Base-by-base conservation (phyloP, 2,329 filamentous ascomycete species). In the Colletotrichum simmondsii region DNA sequence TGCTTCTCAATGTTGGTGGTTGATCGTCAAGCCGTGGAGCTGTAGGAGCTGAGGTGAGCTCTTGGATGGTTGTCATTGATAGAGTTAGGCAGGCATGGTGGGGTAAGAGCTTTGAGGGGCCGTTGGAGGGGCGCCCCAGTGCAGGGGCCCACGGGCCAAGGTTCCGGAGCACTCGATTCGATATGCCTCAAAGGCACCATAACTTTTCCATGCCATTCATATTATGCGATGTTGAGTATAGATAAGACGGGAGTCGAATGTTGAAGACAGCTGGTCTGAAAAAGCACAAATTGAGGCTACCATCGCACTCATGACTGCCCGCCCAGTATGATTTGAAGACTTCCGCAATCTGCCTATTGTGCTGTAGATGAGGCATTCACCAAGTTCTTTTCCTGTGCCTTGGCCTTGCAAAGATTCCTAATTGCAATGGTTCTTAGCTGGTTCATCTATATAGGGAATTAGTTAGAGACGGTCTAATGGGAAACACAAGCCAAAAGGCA, bases 11-110 rank as follows among this genome's bases (percentile, higher is more conserved):
- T 19, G 58, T 28, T 59, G 49, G 58, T 35, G 19, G 54, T 49
- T 32, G 22, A n/a, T 35, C 24, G 65, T 67, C 22, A 63, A 42
- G 53, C 46, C 65, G 35, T 42, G 26, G 35, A 63, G 52, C 59
- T 59, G 26, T n/a, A 58, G 58, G 16, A 60, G 65, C 46, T 70
- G 59, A 49, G 65, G 32, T 70, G 59, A 56, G 70, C 70, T 72
- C 58, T 59, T 60, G 37, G 68, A 28, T 60, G 56, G n/a, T 72
- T 66, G 71, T 72, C 52, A 63, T 72, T 63, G 68, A 53, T 14
- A 60, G 54, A 64, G 68, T 72, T 60, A 65, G 70, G 54, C 60
- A 65, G 60, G 54, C 46, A 57, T 77, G 78, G 76, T 79, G 74
- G 75, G 77, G 76, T 72, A 71, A n/a, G 22, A 58, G 26, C 56